A percentile compares a stretch with the other conserved stretches of the same genome.
Conservation (phyloP, 768 basidiomycete genomes). For the Chlorophyllum brunneum region DNA sequence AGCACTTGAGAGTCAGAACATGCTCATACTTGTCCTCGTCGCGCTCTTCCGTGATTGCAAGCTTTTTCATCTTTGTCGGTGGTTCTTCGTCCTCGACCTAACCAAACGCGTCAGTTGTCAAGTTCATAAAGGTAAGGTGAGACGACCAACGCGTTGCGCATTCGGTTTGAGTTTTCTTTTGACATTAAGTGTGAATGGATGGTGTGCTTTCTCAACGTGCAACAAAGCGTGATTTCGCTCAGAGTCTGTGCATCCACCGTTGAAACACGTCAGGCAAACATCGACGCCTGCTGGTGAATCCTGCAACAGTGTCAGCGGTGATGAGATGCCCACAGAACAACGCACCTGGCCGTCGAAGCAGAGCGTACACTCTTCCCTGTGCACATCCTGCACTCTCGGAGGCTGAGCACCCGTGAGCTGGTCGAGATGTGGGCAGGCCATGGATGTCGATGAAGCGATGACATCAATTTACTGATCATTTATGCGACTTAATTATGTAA, state of each 20-base stretch:
- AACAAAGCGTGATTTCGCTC: constrained; percentile 69
- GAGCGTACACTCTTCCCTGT: constrained; percentile 94
- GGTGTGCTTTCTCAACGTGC: constrained; percentile 70
- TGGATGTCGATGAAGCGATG: constrained; percentile 16
- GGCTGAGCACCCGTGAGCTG: constrained; percentile 45
- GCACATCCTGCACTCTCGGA: constrained; percentile 68
- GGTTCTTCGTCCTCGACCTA: constrained; percentile 78
- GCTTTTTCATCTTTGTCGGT: constrained; percentile 83
- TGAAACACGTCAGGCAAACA: constrained; percentile 91
- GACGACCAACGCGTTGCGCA: constrained; percentile 56
- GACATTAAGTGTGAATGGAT: constrained; percentile 77
- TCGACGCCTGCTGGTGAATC: constrained; percentile 76
- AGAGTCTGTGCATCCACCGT: constrained; percentile 74
- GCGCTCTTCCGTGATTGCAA: constrained; percentile 81
- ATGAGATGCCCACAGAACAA: background rate
- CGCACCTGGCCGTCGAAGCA: constrained; percentile 92
- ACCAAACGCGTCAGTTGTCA: background rate
- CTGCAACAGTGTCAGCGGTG: constrained; percentile 31
- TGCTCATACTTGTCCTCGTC: constrained; percentile 89
- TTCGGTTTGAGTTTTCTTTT: constrained; percentile 66
- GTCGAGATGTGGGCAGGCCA: constrained; percentile 53
- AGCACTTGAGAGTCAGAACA: constrained; percentile 65
- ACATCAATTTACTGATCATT: too few relatives aligned
- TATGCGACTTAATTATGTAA: background rate
- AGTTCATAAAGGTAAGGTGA: background rate